Conservation (phyloP, 1,284 basidiomycete species). For the Phylloporus sp. region DNA sequence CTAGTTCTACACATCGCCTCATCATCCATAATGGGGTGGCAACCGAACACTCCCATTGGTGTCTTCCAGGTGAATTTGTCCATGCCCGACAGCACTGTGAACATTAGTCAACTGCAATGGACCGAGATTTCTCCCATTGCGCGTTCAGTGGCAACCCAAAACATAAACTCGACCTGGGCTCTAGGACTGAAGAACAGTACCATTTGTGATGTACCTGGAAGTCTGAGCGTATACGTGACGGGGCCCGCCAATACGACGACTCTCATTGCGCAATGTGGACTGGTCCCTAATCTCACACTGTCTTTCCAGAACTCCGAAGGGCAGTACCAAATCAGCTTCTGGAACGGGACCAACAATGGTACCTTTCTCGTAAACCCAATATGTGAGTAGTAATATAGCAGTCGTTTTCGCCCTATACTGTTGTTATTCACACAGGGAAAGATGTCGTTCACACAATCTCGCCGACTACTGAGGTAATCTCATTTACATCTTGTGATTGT, state of each 20-base stretch:
- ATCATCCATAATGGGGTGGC: constrained; percentile 29
- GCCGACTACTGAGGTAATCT: background rate
- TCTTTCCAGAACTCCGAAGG: background rate
- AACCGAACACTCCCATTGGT: constrained; percentile 13
- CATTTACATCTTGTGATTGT: background rate
- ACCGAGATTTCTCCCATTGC: background rate
- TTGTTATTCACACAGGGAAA: background rate
- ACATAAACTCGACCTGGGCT: no score
- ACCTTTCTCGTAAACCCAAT: background rate
- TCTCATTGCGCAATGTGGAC: background rate
- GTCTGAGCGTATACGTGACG: no score
- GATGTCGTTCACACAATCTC: background rate
- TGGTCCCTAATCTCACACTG: background rate
- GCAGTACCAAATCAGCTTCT: background rate
- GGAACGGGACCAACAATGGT: background rate
- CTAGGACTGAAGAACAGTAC: background rate
- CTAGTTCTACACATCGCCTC: constrained; percentile 29
- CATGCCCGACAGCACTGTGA: background rate
- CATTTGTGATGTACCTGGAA: background rate
- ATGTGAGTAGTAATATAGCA: background rate
- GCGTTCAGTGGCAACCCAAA: no score
- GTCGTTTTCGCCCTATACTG: background rate
- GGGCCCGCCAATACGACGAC: background rate
- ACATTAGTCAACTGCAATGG: background rate
- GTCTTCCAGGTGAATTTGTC: background rate